Base-by-base conservation (phyloP, 768 basidiomycete genomes). In the Inosperma sp. region DNA sequence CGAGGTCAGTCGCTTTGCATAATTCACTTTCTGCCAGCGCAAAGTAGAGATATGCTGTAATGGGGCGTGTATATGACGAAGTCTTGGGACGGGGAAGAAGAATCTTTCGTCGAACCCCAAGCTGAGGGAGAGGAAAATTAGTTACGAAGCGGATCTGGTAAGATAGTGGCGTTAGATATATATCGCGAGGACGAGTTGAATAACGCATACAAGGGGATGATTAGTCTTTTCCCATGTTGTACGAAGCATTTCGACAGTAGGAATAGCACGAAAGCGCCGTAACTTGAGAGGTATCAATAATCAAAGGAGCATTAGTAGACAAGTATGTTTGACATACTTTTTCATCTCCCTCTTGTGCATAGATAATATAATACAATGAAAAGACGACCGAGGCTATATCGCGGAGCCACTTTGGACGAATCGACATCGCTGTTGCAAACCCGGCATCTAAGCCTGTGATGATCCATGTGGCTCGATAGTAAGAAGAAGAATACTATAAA, bases 401-500 rank as follows among this genome's bases (percentile, higher is more conserved):
- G 57, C 86, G 80, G 8, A 97, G 67, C 93, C 92, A 96, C 63
- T 87, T 91, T 3, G 91, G 89, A 12, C 86, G 82, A 49, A 99
- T 90, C 2, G 82, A 74, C 88, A 95, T 93, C 10, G 95, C 94
- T 0, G 93, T 93, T 0, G 93, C 93, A 62, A 98, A 97, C 1
- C 94, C 96, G 2, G 94, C 93, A 64, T 99, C 96, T n/a, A 97
- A 74, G 2, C 93, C 94, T 1, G 90, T 95, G 42, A 70, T 81
- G 51, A 99, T 84, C 87, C 93, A 99, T 45, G 94, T 95, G 7
- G 93, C 95, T 21, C 96, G 86, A 70, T 94, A 95, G 68, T 93
- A 96, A 2, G 90, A 87, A 1, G 89, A 80, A 3, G 92, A 88
- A 63, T 96, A 95, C 92, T 93, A 56, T 37, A 21, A 7, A 19